These are phyloP conservation scores for Cytidiella melzeri DNA, from an alignment of 768 basidiomycete species.

Conservation along the genomic window DNA sequence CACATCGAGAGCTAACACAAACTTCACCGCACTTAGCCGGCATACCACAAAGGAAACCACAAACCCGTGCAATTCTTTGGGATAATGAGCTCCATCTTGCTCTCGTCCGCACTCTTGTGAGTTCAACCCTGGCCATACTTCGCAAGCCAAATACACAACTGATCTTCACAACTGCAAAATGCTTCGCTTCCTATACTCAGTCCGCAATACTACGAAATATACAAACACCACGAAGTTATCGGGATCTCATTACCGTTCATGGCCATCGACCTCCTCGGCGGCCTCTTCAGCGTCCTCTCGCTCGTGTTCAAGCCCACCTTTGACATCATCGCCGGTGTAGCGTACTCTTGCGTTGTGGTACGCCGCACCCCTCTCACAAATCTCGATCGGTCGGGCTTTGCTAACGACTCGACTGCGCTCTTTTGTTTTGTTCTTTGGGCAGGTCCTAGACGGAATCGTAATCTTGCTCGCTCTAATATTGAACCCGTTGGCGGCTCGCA, in stretches of 20 bases:
- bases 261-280: slow-evolving; percentile 61
- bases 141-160: not conserved
- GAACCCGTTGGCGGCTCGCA: slow-evolving; percentile 47
- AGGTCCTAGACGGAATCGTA: slow-evolving; percentile 60
- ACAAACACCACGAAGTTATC: slow-evolving; percentile 50
- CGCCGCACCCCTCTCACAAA: slow-evolving; percentile 1
- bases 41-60: slow-evolving; percentile 29
- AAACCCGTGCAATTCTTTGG: slow-evolving; percentile 52
- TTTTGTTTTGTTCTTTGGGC: not conserved
- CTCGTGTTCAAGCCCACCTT: slow-evolving; percentile 60
- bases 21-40: slow-evolving; percentile 26
- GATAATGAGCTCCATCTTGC: slow-evolving; percentile 49
- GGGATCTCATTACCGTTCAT: slow-evolving; percentile 72
- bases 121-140: slow-evolving; percentile 4
- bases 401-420: not conserved
- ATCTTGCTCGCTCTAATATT: slow-evolving; percentile 56
- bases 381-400: slow-evolving; percentile 1
- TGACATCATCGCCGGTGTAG: slow-evolving; percentile 55
- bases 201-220: slow-evolving; percentile 77
- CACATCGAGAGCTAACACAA: not conserved
- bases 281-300: slow-evolving; percentile 62
- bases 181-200: slow-evolving; percentile 12
- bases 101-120: slow-evolving; percentile 44
- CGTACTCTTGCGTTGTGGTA: slow-evolving; percentile 57
- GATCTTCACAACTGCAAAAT: not conserved